Conservation (phyloP, 345 rosid species). For the Gossypium ekmanianum region DNA sequence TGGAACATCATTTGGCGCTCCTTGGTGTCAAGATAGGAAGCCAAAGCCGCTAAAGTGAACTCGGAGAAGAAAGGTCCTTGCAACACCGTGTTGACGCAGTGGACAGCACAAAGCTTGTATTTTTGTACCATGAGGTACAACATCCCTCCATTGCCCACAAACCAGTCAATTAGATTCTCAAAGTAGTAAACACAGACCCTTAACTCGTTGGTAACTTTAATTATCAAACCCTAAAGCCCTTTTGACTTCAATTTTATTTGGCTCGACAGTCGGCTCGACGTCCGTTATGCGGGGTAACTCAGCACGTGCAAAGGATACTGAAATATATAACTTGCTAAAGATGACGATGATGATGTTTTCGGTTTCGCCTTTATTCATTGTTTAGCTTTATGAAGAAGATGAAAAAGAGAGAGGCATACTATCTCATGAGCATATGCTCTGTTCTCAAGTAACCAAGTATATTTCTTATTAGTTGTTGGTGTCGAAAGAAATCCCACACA, state of each 20-base stretch:
- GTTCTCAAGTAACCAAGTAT: no score
- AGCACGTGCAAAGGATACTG: no score
- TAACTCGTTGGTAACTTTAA: not conserved
- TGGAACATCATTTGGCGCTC: conserved; percentile 77
- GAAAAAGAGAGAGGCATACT: no score
- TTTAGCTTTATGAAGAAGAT: no score
- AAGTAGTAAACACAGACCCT: not conserved
- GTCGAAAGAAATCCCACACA: no score
- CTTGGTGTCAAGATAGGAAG: conserved; percentile 74
- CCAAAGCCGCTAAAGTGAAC: conserved; percentile 85
- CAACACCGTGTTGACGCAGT: conserved; percentile 90
- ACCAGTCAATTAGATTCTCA: not conserved
- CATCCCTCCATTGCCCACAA: conserved; percentile 79
- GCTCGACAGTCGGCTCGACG: no score
- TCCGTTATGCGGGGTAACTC: no score
- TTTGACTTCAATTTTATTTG: not conserved
- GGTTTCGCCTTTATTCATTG: no score
- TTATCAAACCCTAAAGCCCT: not conserved
- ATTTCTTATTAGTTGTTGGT: no score
- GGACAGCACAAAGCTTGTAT: conserved; percentile 93
- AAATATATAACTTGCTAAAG: no score
- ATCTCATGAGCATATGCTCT: no score
- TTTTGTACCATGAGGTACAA: conserved; percentile 97
- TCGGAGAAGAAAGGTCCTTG: conserved; percentile 98
- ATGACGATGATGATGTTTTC: no score